Evolutionary conservation across 306 rosid genomes (phyloP).

Genomic region (Pachyrhizus erosus): DNA sequence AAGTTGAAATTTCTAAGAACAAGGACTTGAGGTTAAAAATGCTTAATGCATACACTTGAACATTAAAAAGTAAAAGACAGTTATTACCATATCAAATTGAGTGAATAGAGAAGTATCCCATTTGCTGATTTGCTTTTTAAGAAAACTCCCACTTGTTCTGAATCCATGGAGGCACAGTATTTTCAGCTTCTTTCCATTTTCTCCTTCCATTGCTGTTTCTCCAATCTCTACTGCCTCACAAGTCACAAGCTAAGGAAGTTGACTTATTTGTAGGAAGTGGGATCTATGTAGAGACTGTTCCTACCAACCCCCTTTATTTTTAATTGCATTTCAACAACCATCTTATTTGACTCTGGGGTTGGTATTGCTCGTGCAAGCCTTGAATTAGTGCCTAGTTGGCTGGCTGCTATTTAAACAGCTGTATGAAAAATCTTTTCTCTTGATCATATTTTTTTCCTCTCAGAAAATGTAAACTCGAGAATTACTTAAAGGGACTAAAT

Average conservation of each 20-base stretch:
- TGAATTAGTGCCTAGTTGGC: neutral
- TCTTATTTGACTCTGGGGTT: neutral
- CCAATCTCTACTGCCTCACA: neutral
- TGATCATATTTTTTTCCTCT: too few relatives aligned
- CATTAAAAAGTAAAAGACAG: neutral
- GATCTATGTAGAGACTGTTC: neutral
- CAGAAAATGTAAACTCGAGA: too few relatives aligned
- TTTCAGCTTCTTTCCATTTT: conserved; percentile 61
- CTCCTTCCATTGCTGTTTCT: conserved; percentile 50
- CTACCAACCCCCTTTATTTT: conserved; percentile 35
- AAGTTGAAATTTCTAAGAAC: neutral
- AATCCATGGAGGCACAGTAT: conserved; percentile 91
- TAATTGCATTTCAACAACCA: neutral
- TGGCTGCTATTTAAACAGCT: too few relatives aligned
- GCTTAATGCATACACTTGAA: neutral
- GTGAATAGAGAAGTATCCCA: conserved; percentile 82
- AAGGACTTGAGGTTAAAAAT: neutral
- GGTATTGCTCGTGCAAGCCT: conserved; percentile 20
- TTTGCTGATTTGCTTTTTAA: conserved; percentile 80
- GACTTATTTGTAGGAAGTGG: conserved; percentile 21
- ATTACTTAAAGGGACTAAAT: too few relatives aligned
- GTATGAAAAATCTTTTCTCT: too few relatives aligned
- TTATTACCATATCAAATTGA: conserved; percentile 69
- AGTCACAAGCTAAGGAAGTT: neutral
- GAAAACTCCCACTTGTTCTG: conserved; percentile 83